These are phyloP conservation scores for Leccinum rimulosum DNA, from an alignment of 768 basidiomycete species.

Conservation along the genomic window DNA sequence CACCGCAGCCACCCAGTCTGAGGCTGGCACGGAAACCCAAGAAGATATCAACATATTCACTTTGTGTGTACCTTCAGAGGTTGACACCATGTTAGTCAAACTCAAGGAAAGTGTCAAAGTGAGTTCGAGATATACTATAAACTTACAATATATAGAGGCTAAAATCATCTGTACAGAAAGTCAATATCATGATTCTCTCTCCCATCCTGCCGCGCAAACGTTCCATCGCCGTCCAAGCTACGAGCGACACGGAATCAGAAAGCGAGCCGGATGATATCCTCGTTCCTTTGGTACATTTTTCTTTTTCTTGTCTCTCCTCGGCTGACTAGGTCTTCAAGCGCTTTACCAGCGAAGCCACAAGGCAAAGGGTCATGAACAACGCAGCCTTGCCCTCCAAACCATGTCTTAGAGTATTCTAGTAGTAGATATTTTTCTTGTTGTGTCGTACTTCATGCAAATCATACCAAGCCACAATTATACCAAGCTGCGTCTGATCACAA, in stretches of 20 bases:
- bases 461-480: too few species aligned
- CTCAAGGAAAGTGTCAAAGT: neutral
- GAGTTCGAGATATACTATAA: neutral
- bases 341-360: neutral
- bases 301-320: too few species aligned
- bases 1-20: neutral
- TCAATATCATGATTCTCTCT: neutral
- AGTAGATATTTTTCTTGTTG: too few species aligned
- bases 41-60: neutral
- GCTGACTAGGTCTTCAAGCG: neutral
- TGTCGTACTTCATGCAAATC: too few species aligned
- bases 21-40: neutral
- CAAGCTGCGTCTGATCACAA: too few species aligned
- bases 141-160: neutral
- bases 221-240: neutral
- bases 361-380: neutral
- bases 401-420: too few species aligned
- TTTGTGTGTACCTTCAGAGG: neutral
- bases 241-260: neutral
- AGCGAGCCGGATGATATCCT: neutral
- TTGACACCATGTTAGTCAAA: neutral
- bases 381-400: too few species aligned
- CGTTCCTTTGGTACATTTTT: neutral
- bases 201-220: neutral
- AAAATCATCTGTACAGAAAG: neutral